These are phyloP conservation scores for Lodderomyces elongisporus DNA, from an alignment of 1,139 yeast genomes.

Conservation along the genomic window DNA sequence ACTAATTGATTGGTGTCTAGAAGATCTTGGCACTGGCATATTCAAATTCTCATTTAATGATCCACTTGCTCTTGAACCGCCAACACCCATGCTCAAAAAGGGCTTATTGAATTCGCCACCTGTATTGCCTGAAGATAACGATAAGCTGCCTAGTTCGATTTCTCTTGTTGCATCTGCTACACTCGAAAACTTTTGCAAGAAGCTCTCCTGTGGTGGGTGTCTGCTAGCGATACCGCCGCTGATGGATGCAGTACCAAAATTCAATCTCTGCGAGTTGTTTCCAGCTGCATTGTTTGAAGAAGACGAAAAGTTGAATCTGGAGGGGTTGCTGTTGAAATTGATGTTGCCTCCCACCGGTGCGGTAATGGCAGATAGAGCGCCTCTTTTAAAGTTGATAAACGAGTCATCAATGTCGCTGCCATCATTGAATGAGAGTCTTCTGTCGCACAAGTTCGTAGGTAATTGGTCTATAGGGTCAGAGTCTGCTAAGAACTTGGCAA, in stretches of 20 bases:
- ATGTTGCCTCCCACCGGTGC: constrained; percentile 25
- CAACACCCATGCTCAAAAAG: constrained; percentile 11
- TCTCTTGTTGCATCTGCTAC: constrained; percentile 80
- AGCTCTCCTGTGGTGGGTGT: constrained; percentile 46
- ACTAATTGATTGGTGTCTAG: constrained; percentile 56
- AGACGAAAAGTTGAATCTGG: constrained; percentile 5
- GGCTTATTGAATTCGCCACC: background rate
- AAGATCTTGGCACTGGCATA: constrained; percentile 32
- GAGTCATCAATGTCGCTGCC: constrained; percentile 43
- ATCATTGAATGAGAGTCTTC: constrained; percentile 39
- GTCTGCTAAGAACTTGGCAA: constrained; percentile 35
- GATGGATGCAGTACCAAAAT: constrained; percentile 58
- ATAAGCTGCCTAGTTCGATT: constrained; percentile 44
- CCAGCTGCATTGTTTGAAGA: constrained; percentile 6
- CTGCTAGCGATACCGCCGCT: constrained; percentile 53
- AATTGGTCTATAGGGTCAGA: constrained; percentile 10
- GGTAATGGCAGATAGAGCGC: constrained; percentile 45
- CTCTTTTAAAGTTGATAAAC: constrained; percentile 43
- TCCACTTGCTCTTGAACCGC: constrained; percentile 19
- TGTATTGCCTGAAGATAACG: constrained; percentile 20
- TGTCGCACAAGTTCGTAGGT: constrained; percentile 9
- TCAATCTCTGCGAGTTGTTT: constrained; percentile 17
- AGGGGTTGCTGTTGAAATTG: background rate
- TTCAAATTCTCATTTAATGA: constrained; percentile 51
- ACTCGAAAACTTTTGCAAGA: constrained; percentile 63